These are phyloP conservation scores for Cucurbita argyrosperma DNA, from an alignment of 306 rosid species.

Conservation along the genomic window DNA sequence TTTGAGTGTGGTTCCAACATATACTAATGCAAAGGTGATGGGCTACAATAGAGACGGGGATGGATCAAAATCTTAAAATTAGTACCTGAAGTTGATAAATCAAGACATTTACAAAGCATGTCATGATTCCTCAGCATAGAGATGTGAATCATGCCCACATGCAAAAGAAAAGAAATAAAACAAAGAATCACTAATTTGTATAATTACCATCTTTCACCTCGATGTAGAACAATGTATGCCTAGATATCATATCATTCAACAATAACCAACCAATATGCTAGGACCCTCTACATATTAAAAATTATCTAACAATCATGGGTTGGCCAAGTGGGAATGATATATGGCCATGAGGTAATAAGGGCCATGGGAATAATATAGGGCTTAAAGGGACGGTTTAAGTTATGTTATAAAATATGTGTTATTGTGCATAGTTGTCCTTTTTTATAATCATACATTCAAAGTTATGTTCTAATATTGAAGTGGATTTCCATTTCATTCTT, in stretches of 20 bases:
- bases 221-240: not conserved
- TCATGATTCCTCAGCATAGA: not conserved
- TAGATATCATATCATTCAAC: not conserved
- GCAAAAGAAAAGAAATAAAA: not conserved
- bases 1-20: constrained; percentile 46
- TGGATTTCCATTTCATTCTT: no score
- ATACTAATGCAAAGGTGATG: constrained; percentile 35
- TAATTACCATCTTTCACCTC: not conserved
- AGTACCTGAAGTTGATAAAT: not conserved
- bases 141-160: not conserved
- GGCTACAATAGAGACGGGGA: constrained; percentile 29
- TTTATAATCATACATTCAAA: no score
- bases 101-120: not conserved
- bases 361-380: not conserved
- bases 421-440: no score
- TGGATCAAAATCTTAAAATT: not conserved
- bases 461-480: no score
- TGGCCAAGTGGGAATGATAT: not conserved
- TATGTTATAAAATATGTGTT: no score
- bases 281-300: no score
- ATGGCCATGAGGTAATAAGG: not conserved
- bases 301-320: not conserved
- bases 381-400: not conserved
- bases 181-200: not conserved
- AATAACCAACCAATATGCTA: not conserved